phyloP scores from a whole-genome alignment of 768 basidiomycete genomes.

The Suillus americanus region DNA sequence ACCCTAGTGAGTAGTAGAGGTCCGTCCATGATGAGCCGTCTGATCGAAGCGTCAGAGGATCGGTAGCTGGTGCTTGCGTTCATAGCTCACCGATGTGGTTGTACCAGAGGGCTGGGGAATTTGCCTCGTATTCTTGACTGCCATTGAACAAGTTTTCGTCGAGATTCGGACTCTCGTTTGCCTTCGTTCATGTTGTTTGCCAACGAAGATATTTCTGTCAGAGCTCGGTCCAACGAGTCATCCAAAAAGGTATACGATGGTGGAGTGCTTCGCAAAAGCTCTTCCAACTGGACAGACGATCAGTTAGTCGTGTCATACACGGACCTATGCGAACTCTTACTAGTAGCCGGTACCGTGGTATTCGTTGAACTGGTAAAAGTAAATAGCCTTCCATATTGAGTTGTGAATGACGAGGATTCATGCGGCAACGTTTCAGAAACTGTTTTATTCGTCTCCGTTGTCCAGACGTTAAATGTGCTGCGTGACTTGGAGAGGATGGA shows the following conservation, averaged over 20 bases:
- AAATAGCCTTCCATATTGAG: slow-evolving; percentile 93
- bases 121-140: slow-evolving; percentile 85
- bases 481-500: slow-evolving; percentile 38
- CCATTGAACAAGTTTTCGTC: slow-evolving; percentile 89
- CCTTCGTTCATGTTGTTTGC: slow-evolving; percentile 98
- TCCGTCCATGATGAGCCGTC: slow-evolving; percentile 94
- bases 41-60: slow-evolving; percentile 28
- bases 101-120: slow-evolving; percentile 96
- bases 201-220: slow-evolving; percentile 83
- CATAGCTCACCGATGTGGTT: slow-evolving; percentile 84
- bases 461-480: slow-evolving; percentile 64
- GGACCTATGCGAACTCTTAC: slow-evolving; percentile 46
- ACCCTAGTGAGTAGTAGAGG: slow-evolving; percentile 82
- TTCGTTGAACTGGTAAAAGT: slow-evolving; percentile 91
- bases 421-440: slow-evolving; percentile 87
- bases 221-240: slow-evolving; percentile 82
- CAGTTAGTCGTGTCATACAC: not conserved
- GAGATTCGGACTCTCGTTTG: slow-evolving; percentile 92
- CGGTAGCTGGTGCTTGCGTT: slow-evolving; percentile 1
- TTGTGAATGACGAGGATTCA: slow-evolving; percentile 90
- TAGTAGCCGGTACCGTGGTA: slow-evolving; percentile 94
- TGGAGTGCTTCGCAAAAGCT: slow-evolving; percentile 83
- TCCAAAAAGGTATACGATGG: slow-evolving; percentile 72
- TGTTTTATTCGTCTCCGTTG: slow-evolving; percentile 87
- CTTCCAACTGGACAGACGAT: slow-evolving; percentile 57